Base-by-base conservation (phyloP, 768 basidiomycete species). In the Tulasnella sp. region DNA sequence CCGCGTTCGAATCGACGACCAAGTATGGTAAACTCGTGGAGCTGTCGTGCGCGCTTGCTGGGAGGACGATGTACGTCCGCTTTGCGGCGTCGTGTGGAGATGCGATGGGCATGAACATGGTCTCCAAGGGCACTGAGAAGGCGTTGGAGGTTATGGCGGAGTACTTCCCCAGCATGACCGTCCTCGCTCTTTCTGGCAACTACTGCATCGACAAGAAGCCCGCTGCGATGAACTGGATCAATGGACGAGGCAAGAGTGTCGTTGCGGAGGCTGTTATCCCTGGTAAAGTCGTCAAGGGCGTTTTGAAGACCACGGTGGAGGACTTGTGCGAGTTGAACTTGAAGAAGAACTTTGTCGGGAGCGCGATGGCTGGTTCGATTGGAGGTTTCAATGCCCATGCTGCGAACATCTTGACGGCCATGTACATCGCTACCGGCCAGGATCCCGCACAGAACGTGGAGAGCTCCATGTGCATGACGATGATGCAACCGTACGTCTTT, bases 101-200 rank as follows among this genome's bases (percentile, higher is more conserved):
- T 83, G 97, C 98, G 68, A 99, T 99, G 97, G 98, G 98, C 24
- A 99, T 99, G 98, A 99, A 99, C 88, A 99, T 99, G 98, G 97
- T 99, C 84, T 94, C 93, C 19, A 99, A 99, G 86, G 98, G 97
- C 5, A 96, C 96, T 9, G 98, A 99, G 87, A 94, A 93, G 86
- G 96, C 96, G 34, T 89, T 99, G 19, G 95, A 93, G 83, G 89
- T 88, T 27, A 88, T 95, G 89, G 88, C 89, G 82, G 87, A 88
- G 74, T 85, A 91, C 83, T 99, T 95, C 88, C 97, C 97, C 3
- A 91, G 92, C 80, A 98, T 98, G 97, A 85, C 91, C 78, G 91
- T 96, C 58, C 89, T 98, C 44, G 94, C 97, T 12, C 89, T 99
- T 21, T 95, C 93, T 5, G 98, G 97, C 71, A 99, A 99, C 85